Percentiles rank a stretch among this genome's conserved stretches.
Evolutionary conservation across 2,329 filamentous ascomycete species (phyloP).

Genomic region (Diplocarpon rosae): DNA sequence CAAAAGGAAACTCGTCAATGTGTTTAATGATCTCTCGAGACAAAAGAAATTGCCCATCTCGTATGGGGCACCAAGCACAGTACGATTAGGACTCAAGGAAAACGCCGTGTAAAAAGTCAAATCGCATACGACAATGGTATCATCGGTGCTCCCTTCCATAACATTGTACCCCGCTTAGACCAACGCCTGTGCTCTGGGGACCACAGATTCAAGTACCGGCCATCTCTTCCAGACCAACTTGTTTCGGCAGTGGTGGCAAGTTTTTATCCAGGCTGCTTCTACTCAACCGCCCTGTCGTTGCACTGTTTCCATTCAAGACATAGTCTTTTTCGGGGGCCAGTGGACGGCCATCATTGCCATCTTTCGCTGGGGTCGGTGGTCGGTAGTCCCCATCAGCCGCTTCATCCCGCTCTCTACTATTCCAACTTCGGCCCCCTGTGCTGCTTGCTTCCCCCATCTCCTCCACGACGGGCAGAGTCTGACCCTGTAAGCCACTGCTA

Average conservation of each 20-base stretch:
- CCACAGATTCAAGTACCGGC: not conserved
- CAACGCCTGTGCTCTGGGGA: not conserved
- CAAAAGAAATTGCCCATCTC: slow-evolving; percentile 9
- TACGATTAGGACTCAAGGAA: slow-evolving; percentile 3
- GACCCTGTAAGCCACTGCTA: slow-evolving; percentile 40
- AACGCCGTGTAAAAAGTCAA: slow-evolving; percentile 6
- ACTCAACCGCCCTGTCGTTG: slow-evolving; percentile 29
- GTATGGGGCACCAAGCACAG: slow-evolving; percentile 1
- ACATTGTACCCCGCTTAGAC: not conserved
- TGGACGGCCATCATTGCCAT: slow-evolving; percentile 16
- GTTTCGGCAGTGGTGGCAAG: slow-evolving; percentile 42
- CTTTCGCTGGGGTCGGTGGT: slow-evolving; percentile 18
- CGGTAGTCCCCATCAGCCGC: slow-evolving; percentile 9
- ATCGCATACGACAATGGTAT: slow-evolving; percentile 16
- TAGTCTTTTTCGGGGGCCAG: slow-evolving; percentile 16
- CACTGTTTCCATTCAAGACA: slow-evolving; percentile 10
- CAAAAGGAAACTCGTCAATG: slow-evolving; percentile 9
- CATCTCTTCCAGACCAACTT: slow-evolving; percentile 9
- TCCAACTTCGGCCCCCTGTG: slow-evolving; percentile 44
- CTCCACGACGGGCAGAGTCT: slow-evolving; percentile 72
- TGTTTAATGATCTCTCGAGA: slow-evolving; percentile 4
- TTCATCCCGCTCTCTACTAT: slow-evolving; percentile 20
- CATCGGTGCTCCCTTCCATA: slow-evolving; percentile 12
- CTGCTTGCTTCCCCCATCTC: slow-evolving; percentile 73
- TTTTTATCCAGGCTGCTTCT: slow-evolving; percentile 50